Evolutionary conservation across 352 stramenopile genomes (phyloP), one percentile per base, ranked within the genome.

Genomic region (Paralagenidium karlingii): DNA sequence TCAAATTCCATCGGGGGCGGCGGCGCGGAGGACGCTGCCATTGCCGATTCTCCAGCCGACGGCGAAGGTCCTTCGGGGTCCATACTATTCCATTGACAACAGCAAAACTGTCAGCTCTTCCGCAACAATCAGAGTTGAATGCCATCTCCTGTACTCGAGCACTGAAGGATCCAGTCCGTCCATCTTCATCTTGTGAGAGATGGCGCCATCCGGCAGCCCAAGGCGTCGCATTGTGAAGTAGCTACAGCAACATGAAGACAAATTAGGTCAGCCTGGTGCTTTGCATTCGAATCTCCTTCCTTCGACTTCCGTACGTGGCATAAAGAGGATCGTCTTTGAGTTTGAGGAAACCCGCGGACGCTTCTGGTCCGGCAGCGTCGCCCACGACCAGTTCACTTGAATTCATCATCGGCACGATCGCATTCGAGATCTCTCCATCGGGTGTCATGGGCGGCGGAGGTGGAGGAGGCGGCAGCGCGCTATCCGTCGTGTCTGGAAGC

Each of bases 191-290:
- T 90, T 90, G 18, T 90, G 73, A 31, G 69, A 52, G 29, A 90
- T 86, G 15, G 81, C 69, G 9, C 61, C 64, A 6, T 82, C 66
- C 6, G 77, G 73, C 39, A 87, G 80, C 1, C 74, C 70, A 31
- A 90, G 45, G 24, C 71, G 52, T 16, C 64, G 58, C 77, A 90
- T 90, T 5, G 70, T 85, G 49, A 90, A 90, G 45, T 86, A 90
- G 19, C 60, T 79, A 45, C 5, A 18, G 30, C n/a, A n/a, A n/a
- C n/a, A n/a, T n/a, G n/a, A n/a, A n/a, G n/a, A n/a, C n/a, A n/a
- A n/a, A n/a, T n/a, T n/a, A n/a, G n/a, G n/a, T n/a, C n/a, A n/a
- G 8, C 27, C 29, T 31, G 27, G 43, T n/a, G 10, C 29, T 11
- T 40, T 26, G 13, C 13, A 38, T 6, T 24, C 26, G 24, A n/a